A percentile compares a stretch with the other conserved stretches of the same genome.
Evolutionary conservation across 768 basidiomycete species (phyloP).

Genomic region (Ramaria sp.): DNA sequence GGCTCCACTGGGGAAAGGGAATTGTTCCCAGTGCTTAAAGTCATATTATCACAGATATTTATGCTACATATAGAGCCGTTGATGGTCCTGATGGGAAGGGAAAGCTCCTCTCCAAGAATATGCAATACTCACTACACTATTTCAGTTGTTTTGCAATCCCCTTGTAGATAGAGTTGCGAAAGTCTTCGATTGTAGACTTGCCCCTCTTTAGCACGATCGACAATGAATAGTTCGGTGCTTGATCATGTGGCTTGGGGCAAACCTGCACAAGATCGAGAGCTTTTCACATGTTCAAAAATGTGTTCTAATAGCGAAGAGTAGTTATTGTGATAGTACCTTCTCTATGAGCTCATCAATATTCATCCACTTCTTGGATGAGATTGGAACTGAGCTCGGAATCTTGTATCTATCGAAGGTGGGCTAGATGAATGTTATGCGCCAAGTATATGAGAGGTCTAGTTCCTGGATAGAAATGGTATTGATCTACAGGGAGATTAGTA

Average conservation of each 20-base stretch:
- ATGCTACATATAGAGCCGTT: no score
- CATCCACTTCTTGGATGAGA: slow-evolving; percentile 91
- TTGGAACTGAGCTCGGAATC: slow-evolving; percentile 91
- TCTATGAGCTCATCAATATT: slow-evolving; percentile 92
- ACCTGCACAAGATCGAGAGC: slow-evolving; percentile 87
- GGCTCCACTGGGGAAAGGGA: no score
- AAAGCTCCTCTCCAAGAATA: no score
- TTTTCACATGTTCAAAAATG: slow-evolving; percentile 64
- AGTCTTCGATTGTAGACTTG: slow-evolving; percentile 70
- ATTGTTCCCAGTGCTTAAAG: no score
- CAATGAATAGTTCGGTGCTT: slow-evolving; percentile 77
- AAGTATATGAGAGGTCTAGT: slow-evolving; percentile 66
- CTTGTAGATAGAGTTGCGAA: slow-evolving; percentile 90
- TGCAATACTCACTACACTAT: no score
- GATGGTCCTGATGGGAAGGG: no score
- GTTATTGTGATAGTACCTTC: no score
- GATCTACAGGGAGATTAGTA: slow-evolving; percentile 38
- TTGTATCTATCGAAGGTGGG: slow-evolving; percentile 46
- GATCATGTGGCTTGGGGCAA: slow-evolving; percentile 92
- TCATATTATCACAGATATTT: no score
- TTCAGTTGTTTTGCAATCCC: slow-evolving; percentile 98
- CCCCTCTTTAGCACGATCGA: slow-evolving; percentile 78
- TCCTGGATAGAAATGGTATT: slow-evolving; percentile 99
- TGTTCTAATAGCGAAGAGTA: no score
- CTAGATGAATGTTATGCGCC: not conserved